Conservation (phyloP, 495 filamentous ascomycete genomes). For the Neurospora sublineolata region DNA sequence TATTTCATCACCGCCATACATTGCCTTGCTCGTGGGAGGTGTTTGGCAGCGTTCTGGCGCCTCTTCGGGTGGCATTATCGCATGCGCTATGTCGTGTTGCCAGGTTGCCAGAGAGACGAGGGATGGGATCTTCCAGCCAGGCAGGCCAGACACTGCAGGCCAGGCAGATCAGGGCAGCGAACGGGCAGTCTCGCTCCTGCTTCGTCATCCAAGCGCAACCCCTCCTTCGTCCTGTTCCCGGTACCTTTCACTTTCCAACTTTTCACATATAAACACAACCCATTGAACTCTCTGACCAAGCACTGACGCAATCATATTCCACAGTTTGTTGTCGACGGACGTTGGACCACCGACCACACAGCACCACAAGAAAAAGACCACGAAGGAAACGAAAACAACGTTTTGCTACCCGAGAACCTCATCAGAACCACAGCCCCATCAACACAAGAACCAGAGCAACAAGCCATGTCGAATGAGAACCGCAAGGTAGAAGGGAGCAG, state of each 20-base stretch:
- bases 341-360: conserved; percentile 70
- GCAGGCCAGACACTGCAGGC: neutral
- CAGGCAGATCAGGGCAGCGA: neutral
- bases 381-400: conserved; percentile 75
- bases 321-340: conserved; percentile 86
- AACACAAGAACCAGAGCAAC: neutral
- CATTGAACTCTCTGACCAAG: neutral
- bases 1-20: neutral
- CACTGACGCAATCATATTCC: neutral
- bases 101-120: neutral
- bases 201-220: neutral
- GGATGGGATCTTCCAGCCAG: neutral
- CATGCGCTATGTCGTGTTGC: neutral
- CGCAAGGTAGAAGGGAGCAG: neutral
- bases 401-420: conserved; percentile 66
- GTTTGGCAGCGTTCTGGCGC: neutral
- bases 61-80: neutral
- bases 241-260: neutral
- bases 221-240: neutral
- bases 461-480: neutral
- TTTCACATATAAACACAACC: neutral
- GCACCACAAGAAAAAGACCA: conserved; percentile 70
- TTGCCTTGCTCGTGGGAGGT: neutral
- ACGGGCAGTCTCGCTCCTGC: neutral
- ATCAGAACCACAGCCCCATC: conserved; percentile 15